A percentile compares a stretch with the other conserved stretches of the same genome.
Conservation (phyloP, 2,329 filamentous ascomycete species). For the Stromatinia cepivora region DNA sequence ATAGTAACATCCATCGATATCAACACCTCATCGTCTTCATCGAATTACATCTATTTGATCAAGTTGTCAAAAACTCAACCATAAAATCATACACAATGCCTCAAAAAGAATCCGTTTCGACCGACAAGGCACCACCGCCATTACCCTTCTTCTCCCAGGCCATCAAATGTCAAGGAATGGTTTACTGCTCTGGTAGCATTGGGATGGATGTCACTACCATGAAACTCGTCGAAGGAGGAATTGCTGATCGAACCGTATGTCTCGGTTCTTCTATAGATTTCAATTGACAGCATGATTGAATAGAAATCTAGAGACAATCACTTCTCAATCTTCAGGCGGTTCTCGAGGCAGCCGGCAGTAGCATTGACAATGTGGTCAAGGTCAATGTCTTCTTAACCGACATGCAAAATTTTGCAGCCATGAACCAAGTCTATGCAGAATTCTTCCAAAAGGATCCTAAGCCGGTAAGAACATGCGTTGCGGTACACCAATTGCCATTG, state of each 20-base stretch:
- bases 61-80: conserved; percentile 42
- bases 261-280: background rate
- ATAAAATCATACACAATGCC: conserved; percentile 24
- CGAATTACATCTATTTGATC: background rate
- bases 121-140: conserved; percentile 48
- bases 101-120: conserved; percentile 29
- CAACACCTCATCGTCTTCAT: background rate
- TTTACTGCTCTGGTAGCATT: conserved; percentile 69
- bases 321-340: conserved; percentile 60
- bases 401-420: conserved; percentile 63
- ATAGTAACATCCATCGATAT: too few species aligned
- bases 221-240: conserved; percentile 56
- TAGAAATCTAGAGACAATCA: conserved; percentile 49
- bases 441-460: conserved; percentile 49
- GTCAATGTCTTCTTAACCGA: conserved; percentile 65
- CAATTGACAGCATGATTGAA: background rate
- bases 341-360: conserved; percentile 60
- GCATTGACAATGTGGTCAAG: conserved; percentile 62
- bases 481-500: conserved; percentile 51
- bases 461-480: conserved; percentile 53
- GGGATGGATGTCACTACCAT: conserved; percentile 57
- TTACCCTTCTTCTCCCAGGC: conserved; percentile 60
- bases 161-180: conserved; percentile 62
- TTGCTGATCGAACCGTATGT: conserved; percentile 55
- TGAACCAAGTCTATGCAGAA: conserved; percentile 57